These are phyloP conservation scores for Suhomyces kilbournensis DNA, from an alignment of 805 yeast genomes.

Conservation along the genomic window DNA sequence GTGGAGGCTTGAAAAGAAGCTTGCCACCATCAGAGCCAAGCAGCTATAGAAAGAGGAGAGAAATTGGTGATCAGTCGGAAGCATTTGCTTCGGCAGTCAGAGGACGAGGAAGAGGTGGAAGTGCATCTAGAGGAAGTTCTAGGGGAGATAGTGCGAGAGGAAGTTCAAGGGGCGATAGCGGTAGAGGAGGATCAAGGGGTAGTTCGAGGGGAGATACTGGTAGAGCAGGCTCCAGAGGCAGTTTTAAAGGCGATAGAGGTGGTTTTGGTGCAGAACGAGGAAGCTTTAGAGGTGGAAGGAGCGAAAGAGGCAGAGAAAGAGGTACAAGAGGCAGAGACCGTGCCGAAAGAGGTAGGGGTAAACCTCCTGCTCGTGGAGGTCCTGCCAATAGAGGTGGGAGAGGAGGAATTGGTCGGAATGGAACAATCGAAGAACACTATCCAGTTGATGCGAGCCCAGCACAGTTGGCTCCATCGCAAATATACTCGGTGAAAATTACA, in stretches of 20 bases:
- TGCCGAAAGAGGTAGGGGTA: not conserved
- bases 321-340: constrained; percentile 1
- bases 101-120: constrained; percentile 1
- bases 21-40: constrained; percentile 11
- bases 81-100: not conserved
- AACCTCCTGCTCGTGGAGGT: not conserved
- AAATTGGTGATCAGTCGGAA: not conserved
- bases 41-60: constrained; percentile 8
- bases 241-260: constrained; percentile 6
- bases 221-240: not conserved
- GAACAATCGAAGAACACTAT: not conserved
- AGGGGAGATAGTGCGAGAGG: not conserved
- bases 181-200: constrained; percentile 1
- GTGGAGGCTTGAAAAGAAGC: constrained; percentile 6
- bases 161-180: constrained; percentile 4
- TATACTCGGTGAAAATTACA: constrained; percentile 28
- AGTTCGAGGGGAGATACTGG: not conserved
- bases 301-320: constrained; percentile 6
- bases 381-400: not conserved
- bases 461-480: constrained; percentile 18
- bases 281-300: not conserved
- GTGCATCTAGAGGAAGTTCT: not conserved
- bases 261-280: constrained; percentile 6
- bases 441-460: constrained; percentile 4
- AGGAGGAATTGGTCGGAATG: not conserved